Base-by-base conservation (phyloP, 2,329 filamentous ascomycete species). In the Dothideomycetes sp. region DNA sequence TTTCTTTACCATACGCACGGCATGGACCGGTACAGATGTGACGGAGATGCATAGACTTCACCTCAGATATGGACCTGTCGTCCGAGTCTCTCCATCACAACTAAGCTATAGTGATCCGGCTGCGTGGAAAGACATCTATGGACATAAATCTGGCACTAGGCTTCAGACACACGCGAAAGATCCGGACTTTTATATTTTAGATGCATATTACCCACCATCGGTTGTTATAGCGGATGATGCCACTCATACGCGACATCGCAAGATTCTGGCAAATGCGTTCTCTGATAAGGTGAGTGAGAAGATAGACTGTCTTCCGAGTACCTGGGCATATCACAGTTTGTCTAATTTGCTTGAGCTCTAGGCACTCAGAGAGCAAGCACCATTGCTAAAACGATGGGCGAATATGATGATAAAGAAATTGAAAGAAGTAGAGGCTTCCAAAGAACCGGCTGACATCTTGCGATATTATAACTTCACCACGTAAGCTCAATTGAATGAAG, bases 401-500 rank as follows among this genome's bases (percentile, higher is more conserved):
- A 54, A 64, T 41, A 49, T 64, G 10, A 49, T 67, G 2, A 46
- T 65, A 9, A 45, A 55, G 18, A 50, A 57, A 3, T 46, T 68
- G 7, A 2, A 77, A 0, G 65, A 52, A 42, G 64, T 58, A 7
- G 60, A 52, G 3, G 64, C 62, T 3, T 65, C 56, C 0, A 77
- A 75, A 1, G 74, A 73, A 2, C 64, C 52, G 37, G 73, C 70
- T 47, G 71, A 78, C 73, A 78, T 82, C 3, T 74, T 44, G 3
- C 6, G 15, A 3, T 39, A 33, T 9, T 40, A 33, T 12, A 40
- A 34, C 15, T 44, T 29, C 13, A 44, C 42, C 11, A 44, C 34
- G 42, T 44, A 24, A 40, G 42, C n/a, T 34, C 17, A 24, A 7
- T 7, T 24, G 22, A 24, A 24, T n/a, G n/a, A n/a, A n/a, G n/a